Percentiles rank a stretch among this genome's conserved stretches.
phyloP scores from a whole-genome alignment of 768 basidiomycete species.

The Mycena latifolia region DNA sequence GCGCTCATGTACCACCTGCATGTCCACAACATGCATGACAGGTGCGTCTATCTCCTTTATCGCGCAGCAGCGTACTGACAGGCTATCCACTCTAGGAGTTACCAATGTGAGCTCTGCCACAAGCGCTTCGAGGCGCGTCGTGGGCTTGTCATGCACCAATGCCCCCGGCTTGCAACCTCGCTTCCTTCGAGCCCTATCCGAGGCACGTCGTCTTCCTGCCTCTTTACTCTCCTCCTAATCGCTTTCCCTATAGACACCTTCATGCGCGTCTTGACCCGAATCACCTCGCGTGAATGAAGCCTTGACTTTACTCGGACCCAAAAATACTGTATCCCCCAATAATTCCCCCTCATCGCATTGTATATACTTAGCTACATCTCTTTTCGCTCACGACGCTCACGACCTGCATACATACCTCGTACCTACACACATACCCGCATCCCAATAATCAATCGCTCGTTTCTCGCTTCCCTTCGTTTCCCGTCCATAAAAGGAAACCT shows the following conservation, averaged over 20 bases:
- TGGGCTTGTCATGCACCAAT: constrained; percentile 24
- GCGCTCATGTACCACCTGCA: constrained; percentile 67
- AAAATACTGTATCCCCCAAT: constrained; percentile 1
- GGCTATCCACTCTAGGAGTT: constrained; percentile 23
- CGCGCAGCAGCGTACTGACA: constrained; percentile 5
- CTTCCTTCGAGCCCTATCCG: constrained; percentile 45
- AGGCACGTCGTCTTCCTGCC: constrained; percentile 35
- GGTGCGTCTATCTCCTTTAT: constrained; percentile 42
- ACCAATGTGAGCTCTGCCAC: constrained; percentile 29
- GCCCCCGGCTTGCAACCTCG: constrained; percentile 29
- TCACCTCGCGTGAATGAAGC: constrained; percentile 33
- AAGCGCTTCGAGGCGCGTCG: constrained; percentile 27
- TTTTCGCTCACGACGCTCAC: neutral
- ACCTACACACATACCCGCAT: neutral
- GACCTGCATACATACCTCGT: neutral
- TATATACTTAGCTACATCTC: constrained; percentile 3
- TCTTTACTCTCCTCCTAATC: neutral
- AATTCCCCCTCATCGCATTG: constrained; percentile 14
- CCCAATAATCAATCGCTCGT: neutral
- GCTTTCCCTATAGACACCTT: constrained; percentile 31
- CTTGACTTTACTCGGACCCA: neutral
- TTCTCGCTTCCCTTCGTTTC: neutral
- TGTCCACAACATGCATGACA: constrained; percentile 65
- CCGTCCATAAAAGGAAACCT: constrained; percentile 18
- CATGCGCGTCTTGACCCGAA: constrained; percentile 35